Conservation (phyloP, 441 rosid species). For the Erysimum cheiri region DNA sequence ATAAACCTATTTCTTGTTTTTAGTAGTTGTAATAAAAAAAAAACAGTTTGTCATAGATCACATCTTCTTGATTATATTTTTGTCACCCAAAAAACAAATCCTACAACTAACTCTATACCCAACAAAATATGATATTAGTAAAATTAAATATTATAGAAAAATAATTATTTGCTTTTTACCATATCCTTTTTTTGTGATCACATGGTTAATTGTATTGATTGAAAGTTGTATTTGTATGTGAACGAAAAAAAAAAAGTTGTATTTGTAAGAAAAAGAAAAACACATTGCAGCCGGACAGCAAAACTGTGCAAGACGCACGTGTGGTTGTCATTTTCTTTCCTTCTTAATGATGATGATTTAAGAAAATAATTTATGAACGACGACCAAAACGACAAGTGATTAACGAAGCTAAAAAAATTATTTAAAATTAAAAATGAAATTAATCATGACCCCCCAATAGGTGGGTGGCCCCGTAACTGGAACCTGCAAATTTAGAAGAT, state of each 20-base stretch:
- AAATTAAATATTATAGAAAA: no score
- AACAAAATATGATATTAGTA: no score
- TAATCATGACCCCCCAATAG: conserved; percentile 10
- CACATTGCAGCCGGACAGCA: conserved; percentile 32
- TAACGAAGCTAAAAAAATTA: background rate
- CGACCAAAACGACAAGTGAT: conserved; percentile 31
- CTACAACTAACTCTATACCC: no score
- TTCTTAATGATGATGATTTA: conserved; percentile 3
- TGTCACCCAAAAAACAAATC: no score
- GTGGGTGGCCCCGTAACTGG: conserved; percentile 17
- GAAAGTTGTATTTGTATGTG: background rate
- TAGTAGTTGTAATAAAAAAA: no score
- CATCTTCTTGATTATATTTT: no score
- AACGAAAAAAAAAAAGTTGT: background rate
- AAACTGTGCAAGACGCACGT: conserved; percentile 40
- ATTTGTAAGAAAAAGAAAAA: background rate
- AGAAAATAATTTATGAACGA: conserved; percentile 9
- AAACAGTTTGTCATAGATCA: no score
- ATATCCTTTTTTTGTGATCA: background rate
- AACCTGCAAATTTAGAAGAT: conserved; percentile 33
- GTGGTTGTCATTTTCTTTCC: conserved; percentile 37
- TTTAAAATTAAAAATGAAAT: background rate
- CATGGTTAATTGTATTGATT: background rate
- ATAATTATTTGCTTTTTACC: background rate
- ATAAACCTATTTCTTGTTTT: no score